Conservation (phyloP, 1,284 basidiomycete species). For the Trametes versicolor region DNA sequence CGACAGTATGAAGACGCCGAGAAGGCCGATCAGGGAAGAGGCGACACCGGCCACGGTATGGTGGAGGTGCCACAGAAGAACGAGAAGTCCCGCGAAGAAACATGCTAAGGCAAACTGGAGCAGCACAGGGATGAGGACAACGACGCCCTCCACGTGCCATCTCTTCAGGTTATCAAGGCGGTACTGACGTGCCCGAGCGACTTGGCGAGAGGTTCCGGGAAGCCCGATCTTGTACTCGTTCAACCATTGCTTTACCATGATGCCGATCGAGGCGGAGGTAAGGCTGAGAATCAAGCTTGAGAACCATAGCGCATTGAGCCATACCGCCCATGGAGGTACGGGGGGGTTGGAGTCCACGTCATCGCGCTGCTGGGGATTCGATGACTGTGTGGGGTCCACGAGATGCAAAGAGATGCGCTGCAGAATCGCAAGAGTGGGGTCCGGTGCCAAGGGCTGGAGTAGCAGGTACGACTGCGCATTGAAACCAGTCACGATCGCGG, state of each 20-base stretch:
- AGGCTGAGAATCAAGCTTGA: conserved; percentile 74
- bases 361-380: background rate
- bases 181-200: background rate
- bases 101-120: conserved; percentile 16
- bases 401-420: background rate
- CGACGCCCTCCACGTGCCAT: conserved; percentile 12
- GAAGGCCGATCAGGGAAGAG: background rate
- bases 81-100: conserved; percentile 19
- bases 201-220: background rate
- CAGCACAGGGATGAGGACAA: conserved; percentile 19
- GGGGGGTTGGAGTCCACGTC: background rate
- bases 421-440: background rate
- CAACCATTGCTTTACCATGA: conserved; percentile 27
- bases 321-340: background rate
- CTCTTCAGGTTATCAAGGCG: conserved; percentile 9
- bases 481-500: conserved; percentile 3
- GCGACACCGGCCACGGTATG: background rate
- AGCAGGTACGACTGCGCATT: background rate
- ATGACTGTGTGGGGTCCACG: background rate
- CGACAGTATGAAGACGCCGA: background rate
- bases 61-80: background rate
- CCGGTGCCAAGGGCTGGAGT: background rate
- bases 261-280: conserved; percentile 36
- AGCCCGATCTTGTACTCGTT: conserved; percentile 2
- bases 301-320: conserved; percentile 44